Base-by-base conservation (phyloP, 2,329 filamentous ascomycete genomes). In the Claviceps fusiformis region DNA sequence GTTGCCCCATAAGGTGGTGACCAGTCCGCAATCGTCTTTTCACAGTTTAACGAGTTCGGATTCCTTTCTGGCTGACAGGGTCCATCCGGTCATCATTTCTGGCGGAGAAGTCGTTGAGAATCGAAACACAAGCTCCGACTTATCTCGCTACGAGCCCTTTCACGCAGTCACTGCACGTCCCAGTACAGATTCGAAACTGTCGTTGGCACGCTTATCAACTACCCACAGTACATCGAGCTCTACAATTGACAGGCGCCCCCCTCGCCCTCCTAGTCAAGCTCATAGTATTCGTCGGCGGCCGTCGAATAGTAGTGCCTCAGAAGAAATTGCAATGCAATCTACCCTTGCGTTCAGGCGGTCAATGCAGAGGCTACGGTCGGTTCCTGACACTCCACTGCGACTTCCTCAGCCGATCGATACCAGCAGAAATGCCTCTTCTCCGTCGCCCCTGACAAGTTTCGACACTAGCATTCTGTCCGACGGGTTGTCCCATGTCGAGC, bases 31-130 rank as follows among this genome's bases (percentile, higher is more conserved):
- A 53, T 70, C 74, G 5, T 80, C 79, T 0, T 76, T 78, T 56
- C 78, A 82, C 49, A 80, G 75, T 53, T 64, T 77, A 44, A 62
- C 67, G 13, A 76, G 70, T 57, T 70, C 67, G 33, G 82, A 85
- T 58, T 71, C 77, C 0, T 86, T 85, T 59, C 67, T 86, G 13
- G 69, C 76, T 31, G 78, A 84, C 54, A 75, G 82, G 13, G 79
- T 85, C 68, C 82, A 80, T 54, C 83, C 82, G 1, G 82, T 86
- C 13, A 74, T 86, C 45, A 86, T 86, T 61, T 75, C 81, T 11
- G 83, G 82, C 8, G 83, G 82, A 33, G 79, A 78, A 57, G 67
- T 85, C 7, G 66, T 83, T 44, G 78, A 83, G 62, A 85, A 84
- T 61, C 71, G 73, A 44, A 85, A 85, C 60, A 63, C 70, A 2